Percentiles rank a stretch among this genome's conserved stretches.
These are phyloP conservation scores for Suhomyces xylopsoci DNA, from an alignment of 805 yeast genomes.

Conservation along the genomic window DNA sequence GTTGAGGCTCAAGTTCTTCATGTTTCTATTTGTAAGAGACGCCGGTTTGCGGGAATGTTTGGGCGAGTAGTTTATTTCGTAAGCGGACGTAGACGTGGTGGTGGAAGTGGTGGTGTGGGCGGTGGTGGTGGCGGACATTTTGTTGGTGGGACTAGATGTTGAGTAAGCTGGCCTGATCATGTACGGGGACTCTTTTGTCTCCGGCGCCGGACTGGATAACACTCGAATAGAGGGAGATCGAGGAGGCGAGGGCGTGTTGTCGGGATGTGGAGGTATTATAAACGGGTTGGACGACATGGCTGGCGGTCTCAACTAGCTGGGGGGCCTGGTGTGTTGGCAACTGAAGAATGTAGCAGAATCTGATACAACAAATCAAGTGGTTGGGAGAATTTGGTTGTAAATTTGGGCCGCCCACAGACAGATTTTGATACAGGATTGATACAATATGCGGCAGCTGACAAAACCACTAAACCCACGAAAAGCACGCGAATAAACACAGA, in stretches of 20 bases:
- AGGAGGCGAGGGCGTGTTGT: slow-evolving; percentile 5
- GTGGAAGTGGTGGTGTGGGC: not conserved
- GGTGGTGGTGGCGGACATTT: not conserved
- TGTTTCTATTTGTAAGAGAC: slow-evolving; percentile 27
- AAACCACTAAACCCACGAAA: not conserved
- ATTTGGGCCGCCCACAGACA: not conserved
- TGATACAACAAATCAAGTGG: not conserved
- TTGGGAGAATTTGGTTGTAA: not conserved
- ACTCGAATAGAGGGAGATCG: not conserved
- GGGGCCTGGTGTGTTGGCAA: not conserved
- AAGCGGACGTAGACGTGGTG: not conserved
- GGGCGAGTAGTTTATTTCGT: slow-evolving; percentile 34
- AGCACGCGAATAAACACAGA: not conserved
- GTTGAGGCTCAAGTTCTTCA: slow-evolving; percentile 37
- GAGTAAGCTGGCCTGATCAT: not conserved
- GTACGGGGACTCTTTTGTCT: not conserved
- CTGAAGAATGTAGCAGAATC: not conserved
- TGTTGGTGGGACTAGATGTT: not conserved
- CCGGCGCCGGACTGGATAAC: not conserved
- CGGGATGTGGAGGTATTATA: slow-evolving; percentile 4
- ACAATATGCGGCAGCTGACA: not conserved
- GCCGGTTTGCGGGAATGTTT: slow-evolving; percentile 33
- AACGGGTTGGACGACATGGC: slow-evolving; percentile 5
- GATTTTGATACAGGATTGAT: not conserved
- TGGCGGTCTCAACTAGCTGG: not conserved